phyloP scores from a whole-genome alignment of 768 basidiomycete species.

The Phylloporus arenicola region DNA sequence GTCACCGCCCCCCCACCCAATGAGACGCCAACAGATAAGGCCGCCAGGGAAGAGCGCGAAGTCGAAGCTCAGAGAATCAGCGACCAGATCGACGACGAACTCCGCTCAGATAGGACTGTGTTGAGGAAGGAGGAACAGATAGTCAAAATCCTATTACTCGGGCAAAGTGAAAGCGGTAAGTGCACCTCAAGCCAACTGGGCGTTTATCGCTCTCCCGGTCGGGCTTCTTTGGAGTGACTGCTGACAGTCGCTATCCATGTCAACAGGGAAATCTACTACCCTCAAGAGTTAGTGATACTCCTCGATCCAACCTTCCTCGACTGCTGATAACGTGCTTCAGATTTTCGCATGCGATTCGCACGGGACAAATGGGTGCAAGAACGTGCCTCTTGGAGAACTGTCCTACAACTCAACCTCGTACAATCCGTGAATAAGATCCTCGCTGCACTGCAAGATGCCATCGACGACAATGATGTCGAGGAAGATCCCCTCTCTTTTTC shows the following conservation, averaged over 20 bases:
- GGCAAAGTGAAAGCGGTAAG: constrained; percentile 63
- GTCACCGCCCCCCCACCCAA: constrained; percentile 55
- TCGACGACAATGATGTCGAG: constrained; percentile 35
- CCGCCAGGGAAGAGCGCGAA: constrained; percentile 43
- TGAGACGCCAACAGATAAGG: constrained; percentile 48
- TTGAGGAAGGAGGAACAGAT: constrained; percentile 43
- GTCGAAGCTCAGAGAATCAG: constrained; percentile 55
- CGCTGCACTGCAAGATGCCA: constrained; percentile 51
- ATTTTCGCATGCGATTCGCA: too few relatives aligned
- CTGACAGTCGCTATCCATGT: too few relatives aligned
- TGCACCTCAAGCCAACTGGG: background rate
- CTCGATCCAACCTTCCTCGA: background rate
- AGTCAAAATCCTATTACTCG: constrained; percentile 57
- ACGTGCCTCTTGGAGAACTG: constrained; percentile 67
- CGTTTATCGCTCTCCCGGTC: background rate
- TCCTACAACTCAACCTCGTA: constrained; percentile 77
- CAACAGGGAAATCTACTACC: constrained; percentile 62
- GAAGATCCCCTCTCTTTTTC: constrained; percentile 38
- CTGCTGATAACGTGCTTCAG: too few relatives aligned
- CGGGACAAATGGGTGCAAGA: constrained; percentile 33
- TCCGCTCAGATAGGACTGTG: constrained; percentile 42
- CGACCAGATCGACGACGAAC: constrained; percentile 57
- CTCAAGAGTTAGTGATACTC: constrained; percentile 47
- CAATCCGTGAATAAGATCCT: constrained; percentile 65
- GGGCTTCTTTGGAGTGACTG: background rate